phyloP scores from a whole-genome alignment of 805 yeast species.

The Nakazawaea laoshanensis region DNA sequence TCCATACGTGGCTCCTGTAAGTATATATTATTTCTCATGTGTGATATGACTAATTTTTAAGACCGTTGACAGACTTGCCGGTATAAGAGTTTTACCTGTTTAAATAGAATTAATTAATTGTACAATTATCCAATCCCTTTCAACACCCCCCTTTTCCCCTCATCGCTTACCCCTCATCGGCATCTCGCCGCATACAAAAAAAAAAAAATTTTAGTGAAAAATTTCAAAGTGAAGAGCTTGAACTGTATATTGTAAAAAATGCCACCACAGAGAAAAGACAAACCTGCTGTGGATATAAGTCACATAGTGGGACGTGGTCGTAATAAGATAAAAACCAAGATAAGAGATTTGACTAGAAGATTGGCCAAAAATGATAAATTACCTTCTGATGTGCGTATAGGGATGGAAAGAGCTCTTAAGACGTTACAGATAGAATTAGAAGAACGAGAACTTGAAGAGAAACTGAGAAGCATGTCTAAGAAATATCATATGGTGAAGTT shows the following conservation, averaged over 20 bases:
- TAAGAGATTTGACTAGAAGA: slow-evolving; percentile 77
- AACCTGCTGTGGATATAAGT: too few relatives aligned
- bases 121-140: too few relatives aligned
- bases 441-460: slow-evolving; percentile 28
- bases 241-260: too few relatives aligned
- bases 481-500: slow-evolving; percentile 92
- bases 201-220: too few relatives aligned
- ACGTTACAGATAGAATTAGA: slow-evolving; percentile 39
- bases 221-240: too few relatives aligned
- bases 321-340: slow-evolving; percentile 53
- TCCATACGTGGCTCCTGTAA: slow-evolving; percentile 73
- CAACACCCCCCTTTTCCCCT: too few relatives aligned
- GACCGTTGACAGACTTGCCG: slow-evolving; percentile 51
- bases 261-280: too few relatives aligned
- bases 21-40: slow-evolving; percentile 7
- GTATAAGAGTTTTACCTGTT: slow-evolving; percentile 60
- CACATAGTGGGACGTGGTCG: background rate
- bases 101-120: too few relatives aligned
- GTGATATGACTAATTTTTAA: slow-evolving; percentile 5
- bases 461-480: slow-evolving; percentile 38
- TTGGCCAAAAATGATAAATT: slow-evolving; percentile 41
- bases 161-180: too few relatives aligned
- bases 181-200: too few relatives aligned
- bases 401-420: slow-evolving; percentile 36
- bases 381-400: slow-evolving; percentile 45